These are phyloP conservation scores for Entomortierella parvispora DNA, from an alignment of 192 early-diverging fungal genomes.

Conservation along the genomic window DNA sequence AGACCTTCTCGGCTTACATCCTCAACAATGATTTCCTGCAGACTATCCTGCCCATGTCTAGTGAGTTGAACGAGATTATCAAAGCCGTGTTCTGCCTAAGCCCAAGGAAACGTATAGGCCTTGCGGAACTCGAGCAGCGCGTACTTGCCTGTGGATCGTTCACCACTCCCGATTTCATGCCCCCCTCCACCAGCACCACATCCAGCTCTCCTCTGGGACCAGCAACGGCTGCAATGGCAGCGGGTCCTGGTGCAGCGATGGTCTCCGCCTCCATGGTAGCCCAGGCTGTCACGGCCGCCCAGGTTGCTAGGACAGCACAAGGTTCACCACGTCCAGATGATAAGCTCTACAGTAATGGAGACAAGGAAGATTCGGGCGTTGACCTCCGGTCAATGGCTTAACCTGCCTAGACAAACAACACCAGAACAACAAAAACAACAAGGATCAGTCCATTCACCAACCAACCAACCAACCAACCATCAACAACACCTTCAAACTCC, in stretches of 20 bases:
- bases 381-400: constrained; percentile 28
- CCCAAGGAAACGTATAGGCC: constrained; percentile 54
- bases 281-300: background rate
- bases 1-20: constrained; percentile 64
- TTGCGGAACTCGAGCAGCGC: constrained; percentile 52
- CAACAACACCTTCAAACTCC: too few species aligned
- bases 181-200: background rate
- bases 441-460: too few species aligned
- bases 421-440: too few species aligned
- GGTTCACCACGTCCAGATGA: constrained; percentile 3
- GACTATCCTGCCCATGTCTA: constrained; percentile 66
- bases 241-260: background rate
- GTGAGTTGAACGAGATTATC: constrained; percentile 67
- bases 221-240: background rate
- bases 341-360: constrained; percentile 12
- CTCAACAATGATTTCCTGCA: constrained; percentile 69
- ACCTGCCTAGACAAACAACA: too few species aligned
- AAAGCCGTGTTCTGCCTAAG: constrained; percentile 57
- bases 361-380: constrained; percentile 46
- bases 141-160: constrained; percentile 59
- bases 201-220: background rate
- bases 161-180: constrained; percentile 45
- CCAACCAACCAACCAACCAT: too few species aligned
- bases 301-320: background rate
- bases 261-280: background rate